phyloP scores from a whole-genome alignment of 2,329 filamentous ascomycete species.

The Aureobasidium uvarum region DNA sequence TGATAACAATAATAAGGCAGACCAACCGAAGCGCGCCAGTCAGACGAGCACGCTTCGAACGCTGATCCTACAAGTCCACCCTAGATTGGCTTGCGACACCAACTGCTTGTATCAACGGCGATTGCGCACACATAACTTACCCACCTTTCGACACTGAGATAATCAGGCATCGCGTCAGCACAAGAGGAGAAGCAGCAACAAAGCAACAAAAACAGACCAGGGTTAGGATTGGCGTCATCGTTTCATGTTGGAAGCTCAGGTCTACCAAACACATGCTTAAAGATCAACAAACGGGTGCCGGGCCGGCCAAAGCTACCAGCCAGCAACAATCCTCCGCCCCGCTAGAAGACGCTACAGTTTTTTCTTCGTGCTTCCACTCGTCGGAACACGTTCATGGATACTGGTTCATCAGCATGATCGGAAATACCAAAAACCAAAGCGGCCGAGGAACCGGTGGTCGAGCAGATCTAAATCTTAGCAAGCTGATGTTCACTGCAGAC shows the following conservation, averaged over 20 bases:
- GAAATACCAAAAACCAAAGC: background rate
- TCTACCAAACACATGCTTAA: slow-evolving; percentile 11
- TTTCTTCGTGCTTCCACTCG: background rate
- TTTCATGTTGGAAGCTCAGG: slow-evolving; percentile 18
- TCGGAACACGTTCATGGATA: background rate
- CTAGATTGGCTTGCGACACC: slow-evolving; percentile 12
- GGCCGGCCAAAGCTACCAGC: slow-evolving; percentile 11
- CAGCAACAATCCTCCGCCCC: background rate
- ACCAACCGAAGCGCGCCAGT: slow-evolving; percentile 21
- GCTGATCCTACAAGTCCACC: slow-evolving; percentile 11
- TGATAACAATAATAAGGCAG: slow-evolving; percentile 14
- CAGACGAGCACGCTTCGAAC: slow-evolving; percentile 3
- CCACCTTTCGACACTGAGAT: background rate
- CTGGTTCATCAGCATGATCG: slow-evolving; percentile 1
- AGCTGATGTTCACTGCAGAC: slow-evolving; percentile 6
- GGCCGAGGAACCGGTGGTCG: background rate
- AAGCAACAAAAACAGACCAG: background rate
- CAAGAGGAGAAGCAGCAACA: background rate
- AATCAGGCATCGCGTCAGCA: background rate
- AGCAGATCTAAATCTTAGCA: slow-evolving; percentile 9
- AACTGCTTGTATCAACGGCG: background rate
- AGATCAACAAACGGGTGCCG: slow-evolving; percentile 21
- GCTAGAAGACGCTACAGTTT: background rate
- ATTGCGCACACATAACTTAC: background rate
- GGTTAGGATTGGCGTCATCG: slow-evolving; percentile 13